Evolutionary conservation across 1,284 basidiomycete genomes (phyloP).

Genomic region (Leccinum cinnamomeum): DNA sequence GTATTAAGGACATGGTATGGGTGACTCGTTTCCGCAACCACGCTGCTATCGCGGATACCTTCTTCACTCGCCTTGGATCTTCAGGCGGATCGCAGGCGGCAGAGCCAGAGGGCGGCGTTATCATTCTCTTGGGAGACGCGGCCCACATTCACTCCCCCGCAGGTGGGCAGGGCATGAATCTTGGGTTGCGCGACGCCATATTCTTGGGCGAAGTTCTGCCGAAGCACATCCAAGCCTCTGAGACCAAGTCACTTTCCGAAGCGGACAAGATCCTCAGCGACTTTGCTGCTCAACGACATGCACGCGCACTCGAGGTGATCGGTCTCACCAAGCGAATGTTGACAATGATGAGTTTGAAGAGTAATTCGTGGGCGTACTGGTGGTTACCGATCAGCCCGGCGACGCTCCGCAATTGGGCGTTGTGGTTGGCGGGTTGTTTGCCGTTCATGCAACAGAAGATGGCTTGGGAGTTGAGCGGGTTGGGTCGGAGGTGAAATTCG

Average conservation of each 20-base stretch:
- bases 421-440: background rate
- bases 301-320: background rate
- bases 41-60: slow-evolving; percentile 37
- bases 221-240: background rate
- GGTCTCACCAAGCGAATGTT: slow-evolving; percentile 15
- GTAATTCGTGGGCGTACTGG: background rate
- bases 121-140: background rate
- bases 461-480: background rate
- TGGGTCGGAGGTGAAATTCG: background rate
- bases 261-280: background rate
- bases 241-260: background rate
- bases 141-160: background rate
- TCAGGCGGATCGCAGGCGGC: background rate
- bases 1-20: slow-evolving; percentile 38
- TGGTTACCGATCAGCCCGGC: background rate
- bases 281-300: background rate
- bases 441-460: background rate
- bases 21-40: slow-evolving; percentile 42
- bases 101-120: background rate
- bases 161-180: background rate
- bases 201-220: background rate
- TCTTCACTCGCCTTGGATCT: slow-evolving; percentile 30
- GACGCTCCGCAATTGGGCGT: background rate
- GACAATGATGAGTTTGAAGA: slow-evolving; percentile 15
- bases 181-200: background rate